phyloP scores from a whole-genome alignment of 345 rosid species.

The Euphorbia lathyris region DNA sequence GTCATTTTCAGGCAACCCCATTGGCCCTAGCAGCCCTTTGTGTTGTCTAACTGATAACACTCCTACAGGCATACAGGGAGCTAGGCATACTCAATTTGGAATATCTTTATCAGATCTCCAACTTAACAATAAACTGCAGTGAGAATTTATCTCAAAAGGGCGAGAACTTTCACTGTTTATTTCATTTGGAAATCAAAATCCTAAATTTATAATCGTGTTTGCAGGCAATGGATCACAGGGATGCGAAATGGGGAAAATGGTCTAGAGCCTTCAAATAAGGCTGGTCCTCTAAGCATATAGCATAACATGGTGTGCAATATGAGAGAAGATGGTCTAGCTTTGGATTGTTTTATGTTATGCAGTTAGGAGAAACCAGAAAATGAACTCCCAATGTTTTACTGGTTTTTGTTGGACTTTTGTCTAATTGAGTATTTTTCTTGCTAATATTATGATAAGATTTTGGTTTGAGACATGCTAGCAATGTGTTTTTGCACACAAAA shows the following conservation, averaged over 20 bases:
- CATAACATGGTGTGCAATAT: slow-evolving; percentile 19
- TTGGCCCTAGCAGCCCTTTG: slow-evolving; percentile 57
- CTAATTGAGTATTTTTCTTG: slow-evolving; percentile 19
- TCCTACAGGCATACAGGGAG: slow-evolving; percentile 99
- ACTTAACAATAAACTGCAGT: slow-evolving; percentile 51
- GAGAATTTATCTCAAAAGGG: slow-evolving; percentile 69
- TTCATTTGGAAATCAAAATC: not conserved
- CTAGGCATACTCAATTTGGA: slow-evolving; percentile 97
- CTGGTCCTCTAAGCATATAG: slow-evolving; percentile 76
- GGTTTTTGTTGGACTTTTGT: not conserved
- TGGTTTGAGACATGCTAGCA: not conserved
- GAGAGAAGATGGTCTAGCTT: slow-evolving; percentile 3
- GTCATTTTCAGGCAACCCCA: slow-evolving; percentile 63
- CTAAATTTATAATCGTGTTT: slow-evolving; percentile 8
- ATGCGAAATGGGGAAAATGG: slow-evolving; percentile 55
- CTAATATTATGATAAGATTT: not conserved
- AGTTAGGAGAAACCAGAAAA: slow-evolving; percentile 13
- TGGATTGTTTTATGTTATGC: slow-evolving; percentile 10
- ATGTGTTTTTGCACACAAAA: no score
- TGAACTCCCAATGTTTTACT: slow-evolving; percentile 7
- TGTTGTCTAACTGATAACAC: slow-evolving; percentile 62
- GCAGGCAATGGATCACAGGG: slow-evolving; percentile 70
- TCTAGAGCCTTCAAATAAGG: slow-evolving; percentile 55
- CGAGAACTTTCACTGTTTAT: no score
- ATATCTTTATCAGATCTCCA: slow-evolving; percentile 65